Evolutionary conservation across 1,284 basidiomycete genomes (phyloP).

Genomic region (Phlebopus sp.): DNA sequence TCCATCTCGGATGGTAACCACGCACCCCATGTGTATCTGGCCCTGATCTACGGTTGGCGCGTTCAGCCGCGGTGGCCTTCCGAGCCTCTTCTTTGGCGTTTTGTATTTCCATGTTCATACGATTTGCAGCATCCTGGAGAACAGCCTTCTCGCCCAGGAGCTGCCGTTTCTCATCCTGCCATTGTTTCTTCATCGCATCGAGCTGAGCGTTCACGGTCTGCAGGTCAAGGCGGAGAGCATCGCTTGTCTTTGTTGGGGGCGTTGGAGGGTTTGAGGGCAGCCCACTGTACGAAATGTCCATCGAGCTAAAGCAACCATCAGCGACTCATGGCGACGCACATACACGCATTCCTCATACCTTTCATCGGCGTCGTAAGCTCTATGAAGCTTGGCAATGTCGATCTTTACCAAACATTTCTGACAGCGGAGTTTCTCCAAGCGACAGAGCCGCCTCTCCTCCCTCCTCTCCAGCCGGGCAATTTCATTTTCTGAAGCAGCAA

Average conservation of each 20-base stretch:
- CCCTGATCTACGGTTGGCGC: slow-evolving; percentile 43
- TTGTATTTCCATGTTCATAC: slow-evolving; percentile 59
- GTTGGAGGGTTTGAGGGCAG: slow-evolving; percentile 58
- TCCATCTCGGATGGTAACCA: neutral
- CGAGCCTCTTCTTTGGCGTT: slow-evolving; percentile 54
- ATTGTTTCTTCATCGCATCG: slow-evolving; percentile 58
- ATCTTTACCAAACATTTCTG: slow-evolving; percentile 64
- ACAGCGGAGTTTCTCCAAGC: slow-evolving; percentile 59
- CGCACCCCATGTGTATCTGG: slow-evolving; percentile 57
- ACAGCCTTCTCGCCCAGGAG: slow-evolving; percentile 67
- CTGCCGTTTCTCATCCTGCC: slow-evolving; percentile 61
- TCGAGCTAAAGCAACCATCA: slow-evolving; percentile 39
- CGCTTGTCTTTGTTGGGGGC: slow-evolving; percentile 61
- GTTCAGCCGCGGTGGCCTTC: slow-evolving; percentile 50
- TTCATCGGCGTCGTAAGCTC: slow-evolving; percentile 46
- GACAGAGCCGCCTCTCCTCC: slow-evolving; percentile 60
- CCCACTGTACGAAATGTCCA: slow-evolving; percentile 47
- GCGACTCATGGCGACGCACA: neutral
- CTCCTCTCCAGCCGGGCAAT: slow-evolving; percentile 56
- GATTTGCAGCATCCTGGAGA: slow-evolving; percentile 64
- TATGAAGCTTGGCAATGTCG: slow-evolving; percentile 45
- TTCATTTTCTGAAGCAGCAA: slow-evolving; percentile 62
- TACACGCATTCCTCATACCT: slow-evolving; percentile 44
- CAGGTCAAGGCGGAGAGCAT: slow-evolving; percentile 56
- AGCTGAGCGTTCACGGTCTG: slow-evolving; percentile 59